Conservation (phyloP, 768 basidiomycete species). For the Phanerochaete sordida region DNA sequence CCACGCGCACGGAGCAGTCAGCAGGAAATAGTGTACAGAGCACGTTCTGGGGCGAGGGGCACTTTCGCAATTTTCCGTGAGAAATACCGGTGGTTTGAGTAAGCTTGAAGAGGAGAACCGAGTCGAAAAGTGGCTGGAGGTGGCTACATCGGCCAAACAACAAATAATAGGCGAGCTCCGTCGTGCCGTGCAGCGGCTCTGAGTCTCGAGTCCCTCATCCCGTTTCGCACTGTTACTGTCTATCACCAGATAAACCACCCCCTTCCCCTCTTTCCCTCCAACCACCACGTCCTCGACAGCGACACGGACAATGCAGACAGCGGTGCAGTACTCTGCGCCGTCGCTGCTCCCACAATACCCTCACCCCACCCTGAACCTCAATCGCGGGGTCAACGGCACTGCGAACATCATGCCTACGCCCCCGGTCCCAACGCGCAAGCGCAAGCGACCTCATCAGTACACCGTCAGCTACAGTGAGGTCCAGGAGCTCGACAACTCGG, state of each 20-base stretch:
- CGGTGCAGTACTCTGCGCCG: conserved; percentile 61
- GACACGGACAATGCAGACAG: conserved; percentile 65
- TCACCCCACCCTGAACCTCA: conserved; percentile 50
- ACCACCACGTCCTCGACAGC: conserved; percentile 54
- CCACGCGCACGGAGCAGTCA: conserved; percentile 1
- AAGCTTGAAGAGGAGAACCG: conserved; percentile 1
- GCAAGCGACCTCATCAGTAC: conserved; percentile 77
- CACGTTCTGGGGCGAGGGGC: not conserved
- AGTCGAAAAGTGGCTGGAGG: conserved; percentile 21
- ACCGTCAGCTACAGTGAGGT: conserved; percentile 87
- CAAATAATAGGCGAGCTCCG: conserved; percentile 23
- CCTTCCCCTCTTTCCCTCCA: conserved; percentile 22
- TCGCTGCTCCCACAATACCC: conserved; percentile 62
- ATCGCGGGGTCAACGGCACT: conserved; percentile 38
- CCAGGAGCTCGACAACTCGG: conserved; percentile 78
- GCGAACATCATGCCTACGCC: conserved; percentile 61
- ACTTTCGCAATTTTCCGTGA: conserved; percentile 1
- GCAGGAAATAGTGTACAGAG: not conserved
- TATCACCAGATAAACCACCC: conserved; percentile 27
- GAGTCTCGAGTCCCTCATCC: conserved; percentile 24
- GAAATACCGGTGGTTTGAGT: not conserved
- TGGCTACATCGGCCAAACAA: conserved; percentile 28
- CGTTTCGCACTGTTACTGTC: conserved; percentile 19
- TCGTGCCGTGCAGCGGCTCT: conserved; percentile 26
- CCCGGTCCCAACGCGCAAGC: conserved; percentile 71